phyloP scores from a whole-genome alignment of 441 rosid genomes.

The Breynia disticha region DNA sequence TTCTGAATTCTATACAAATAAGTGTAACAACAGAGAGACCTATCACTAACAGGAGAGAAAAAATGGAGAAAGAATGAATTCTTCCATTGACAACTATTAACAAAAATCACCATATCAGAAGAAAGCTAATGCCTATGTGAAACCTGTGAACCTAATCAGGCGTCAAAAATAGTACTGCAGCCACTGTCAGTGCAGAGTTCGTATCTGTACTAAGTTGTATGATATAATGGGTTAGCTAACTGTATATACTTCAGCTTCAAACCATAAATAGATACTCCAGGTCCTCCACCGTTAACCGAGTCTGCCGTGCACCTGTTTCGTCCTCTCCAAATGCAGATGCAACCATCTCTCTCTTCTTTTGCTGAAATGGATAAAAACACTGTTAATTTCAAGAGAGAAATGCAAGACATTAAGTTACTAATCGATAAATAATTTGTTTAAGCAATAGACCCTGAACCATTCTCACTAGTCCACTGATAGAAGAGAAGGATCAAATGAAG shows the following conservation, averaged over 20 bases:
- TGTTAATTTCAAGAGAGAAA: not conserved
- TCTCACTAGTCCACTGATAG: not conserved
- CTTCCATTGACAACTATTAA: constrained; percentile 13
- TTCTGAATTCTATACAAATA: no score
- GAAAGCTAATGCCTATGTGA: not conserved
- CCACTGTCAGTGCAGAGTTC: constrained; percentile 16
- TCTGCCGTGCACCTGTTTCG: constrained; percentile 55
- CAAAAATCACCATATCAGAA: constrained; percentile 5
- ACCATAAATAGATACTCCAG: constrained; percentile 73
- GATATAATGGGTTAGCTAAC: constrained; percentile 21
- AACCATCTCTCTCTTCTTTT: constrained; percentile 90
- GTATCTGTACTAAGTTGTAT: constrained; percentile 17
- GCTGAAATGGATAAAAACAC: constrained; percentile 30
- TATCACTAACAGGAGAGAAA: not conserved
- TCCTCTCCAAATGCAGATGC: constrained; percentile 94
- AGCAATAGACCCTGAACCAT: not conserved
- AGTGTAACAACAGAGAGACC: not conserved
- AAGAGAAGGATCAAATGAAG: not conserved
- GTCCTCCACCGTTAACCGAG: constrained; percentile 77
- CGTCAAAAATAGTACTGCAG: constrained; percentile 8
- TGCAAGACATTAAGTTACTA: not conserved
- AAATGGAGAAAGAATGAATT: constrained; percentile 5
- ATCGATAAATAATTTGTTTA: not conserved
- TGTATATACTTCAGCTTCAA: constrained; percentile 22
- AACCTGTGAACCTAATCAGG: constrained; percentile 4